Conservation (phyloP, 306 rosid species). For the Malus orientalis region DNA sequence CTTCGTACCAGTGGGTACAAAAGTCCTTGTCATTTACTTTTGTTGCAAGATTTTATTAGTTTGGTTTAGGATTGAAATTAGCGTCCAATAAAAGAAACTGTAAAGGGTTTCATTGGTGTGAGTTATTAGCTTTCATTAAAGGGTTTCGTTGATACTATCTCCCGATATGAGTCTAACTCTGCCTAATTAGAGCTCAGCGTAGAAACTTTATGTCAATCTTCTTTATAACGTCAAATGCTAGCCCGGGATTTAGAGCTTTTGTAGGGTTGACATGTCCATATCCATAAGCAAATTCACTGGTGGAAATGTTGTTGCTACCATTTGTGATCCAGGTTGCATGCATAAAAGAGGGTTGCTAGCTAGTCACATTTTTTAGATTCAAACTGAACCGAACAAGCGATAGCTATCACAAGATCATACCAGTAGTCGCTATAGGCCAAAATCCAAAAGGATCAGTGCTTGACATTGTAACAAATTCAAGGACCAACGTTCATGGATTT, state of each 20-base stretch:
- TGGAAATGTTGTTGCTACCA: neutral
- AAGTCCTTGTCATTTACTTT: too few relatives aligned
- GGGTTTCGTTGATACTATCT: conserved; percentile 9
- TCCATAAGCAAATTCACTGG: conserved; percentile 31
- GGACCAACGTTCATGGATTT: too few relatives aligned
- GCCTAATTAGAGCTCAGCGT: conserved; percentile 5
- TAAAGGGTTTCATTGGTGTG: neutral
- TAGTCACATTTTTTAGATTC: conserved; percentile 3
- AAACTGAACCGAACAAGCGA: conserved; percentile 18
- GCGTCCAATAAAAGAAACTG: neutral
- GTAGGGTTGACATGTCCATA: conserved; percentile 22
- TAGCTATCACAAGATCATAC: conserved; percentile 10
- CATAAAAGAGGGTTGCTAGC: neutral
- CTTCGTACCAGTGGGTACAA: too few relatives aligned
- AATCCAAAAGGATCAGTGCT: too few relatives aligned
- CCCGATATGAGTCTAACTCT: conserved; percentile 10
- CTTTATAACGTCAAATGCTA: conserved; percentile 18
- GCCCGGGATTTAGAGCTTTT: conserved; percentile 25
- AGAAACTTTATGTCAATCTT: conserved; percentile 24
- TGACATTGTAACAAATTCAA: too few relatives aligned
- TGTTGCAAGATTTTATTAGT: too few relatives aligned
- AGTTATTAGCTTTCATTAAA: conserved; percentile 12
- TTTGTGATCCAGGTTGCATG: conserved; percentile 16
- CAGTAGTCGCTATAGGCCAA: conserved; percentile 12
- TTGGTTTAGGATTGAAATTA: too few relatives aligned